These are phyloP conservation scores for Starmerella bacillaris DNA, from an alignment of 805 yeast genomes.

Conservation along the genomic window DNA sequence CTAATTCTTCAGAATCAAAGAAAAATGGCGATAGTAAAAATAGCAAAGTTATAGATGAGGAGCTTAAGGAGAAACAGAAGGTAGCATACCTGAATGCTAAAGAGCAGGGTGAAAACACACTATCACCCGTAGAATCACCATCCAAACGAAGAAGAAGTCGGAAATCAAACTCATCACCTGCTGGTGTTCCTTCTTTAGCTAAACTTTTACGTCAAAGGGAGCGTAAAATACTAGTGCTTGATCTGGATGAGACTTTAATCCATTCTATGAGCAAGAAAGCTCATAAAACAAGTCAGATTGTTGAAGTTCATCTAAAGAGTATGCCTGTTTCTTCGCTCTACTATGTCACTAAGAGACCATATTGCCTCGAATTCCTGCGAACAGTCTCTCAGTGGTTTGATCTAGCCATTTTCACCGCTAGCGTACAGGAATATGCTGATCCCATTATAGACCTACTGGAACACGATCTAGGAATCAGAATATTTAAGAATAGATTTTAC, in stretches of 20 bases:
- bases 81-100: not conserved
- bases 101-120: not conserved
- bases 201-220: conserved; percentile 6
- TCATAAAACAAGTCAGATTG: conserved; percentile 40
- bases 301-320: conserved; percentile 42
- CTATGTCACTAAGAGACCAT: conserved; percentile 82
- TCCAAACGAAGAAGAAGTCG: conserved; percentile 1
- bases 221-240: conserved; percentile 58
- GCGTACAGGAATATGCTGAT: conserved; percentile 87
- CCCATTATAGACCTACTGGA: conserved; percentile 91
- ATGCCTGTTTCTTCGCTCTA: conserved; percentile 40
- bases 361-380: conserved; percentile 65
- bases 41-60: not conserved
- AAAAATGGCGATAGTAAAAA: not conserved
- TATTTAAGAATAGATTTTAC: conserved; percentile 46
- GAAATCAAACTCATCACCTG: conserved; percentile 2
- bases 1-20: not conserved
- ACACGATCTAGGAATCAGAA: conserved; percentile 28
- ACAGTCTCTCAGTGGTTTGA: conserved; percentile 76
- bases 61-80: not conserved
- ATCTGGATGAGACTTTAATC: conserved; percentile 83
- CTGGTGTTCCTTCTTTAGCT: conserved; percentile 10
- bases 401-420: conserved; percentile 82
- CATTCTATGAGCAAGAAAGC: conserved; percentile 64
- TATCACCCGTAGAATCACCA: not conserved